Evolutionary conservation across 169 alveolate genomes (phyloP), one percentile per base, ranked within the genome.

Genomic region (Cryptosporidium ryanae): DNA sequence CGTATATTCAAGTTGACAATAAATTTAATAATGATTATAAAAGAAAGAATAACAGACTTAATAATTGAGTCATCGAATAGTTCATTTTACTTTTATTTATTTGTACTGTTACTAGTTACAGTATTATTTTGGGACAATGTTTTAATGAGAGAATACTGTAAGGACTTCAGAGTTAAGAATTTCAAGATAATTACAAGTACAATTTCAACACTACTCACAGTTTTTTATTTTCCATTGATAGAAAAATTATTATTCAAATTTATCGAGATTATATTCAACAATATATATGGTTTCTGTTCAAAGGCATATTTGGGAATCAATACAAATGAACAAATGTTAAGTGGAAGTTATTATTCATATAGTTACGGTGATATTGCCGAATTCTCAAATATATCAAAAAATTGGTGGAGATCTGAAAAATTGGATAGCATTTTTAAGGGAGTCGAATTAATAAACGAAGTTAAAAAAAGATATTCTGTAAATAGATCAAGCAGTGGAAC

Each of bases 371-470:
- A 32, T n/a, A n/a, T 18, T 2, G 63, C 8, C 2, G 76, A 76
- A 17, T 59, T 76, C 25, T 32, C 70, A 32, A 55, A 34, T 43
- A 76, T 76, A 23, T 55, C 87, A 18, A 46, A 59, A 55, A 54
- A 76, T 29, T 76, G 87, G 87, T 76, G 87, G 87, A 55, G 43
- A 38, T 32, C 44, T 18, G 31, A 54, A 10, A 76, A 76, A 12
- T 38, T 76, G 13, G 76, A 76, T 25, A 76, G 87, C 18, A n/a
- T 76, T 4, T 76, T 76, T 43, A 76, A 76, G 48, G 87, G 87
- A 18, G 87, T 59, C 7, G 87, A 76, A 55, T 57, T 76, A n/a
- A 76, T 76, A 34, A 76, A 76, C 23, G 71, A 76, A 76, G 63
- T 76, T 34, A 76, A 61, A 59, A 61, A 61, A 76, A 61, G 49